Base-by-base conservation (phyloP, 768 basidiomycete genomes). In the Jaapia argillacea region DNA sequence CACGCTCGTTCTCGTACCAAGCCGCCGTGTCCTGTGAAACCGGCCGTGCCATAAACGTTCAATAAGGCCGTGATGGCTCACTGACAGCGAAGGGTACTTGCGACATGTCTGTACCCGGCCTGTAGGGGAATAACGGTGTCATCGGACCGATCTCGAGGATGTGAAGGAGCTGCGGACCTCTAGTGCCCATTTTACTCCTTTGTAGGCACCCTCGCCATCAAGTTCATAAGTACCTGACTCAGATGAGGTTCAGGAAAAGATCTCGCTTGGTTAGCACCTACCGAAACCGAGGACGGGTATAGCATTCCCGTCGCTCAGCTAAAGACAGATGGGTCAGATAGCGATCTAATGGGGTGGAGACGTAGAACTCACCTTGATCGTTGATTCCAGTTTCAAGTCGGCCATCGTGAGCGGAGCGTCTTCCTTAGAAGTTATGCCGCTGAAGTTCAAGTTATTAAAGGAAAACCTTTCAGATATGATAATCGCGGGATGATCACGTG, bases 1-100 rank as follows among this genome's bases (percentile, higher is more conserved):
- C 74, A 38, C 58, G 61, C 56, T 87, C 84, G 60, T 85, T 84
- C 54, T 81, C 78, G 55, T 72, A 72, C 69, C 69, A 72, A 48
- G 65, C 69, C 28, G 70, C 66, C 13, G 66, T 70, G 57, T 72
- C 70, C 70, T 74, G 46, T 20, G 25, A n/a, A n/a, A n/a, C n/a
- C n/a, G n/a, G n/a, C n/a, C n/a, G n/a, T n/a, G n/a, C n/a, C n/a
- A n/a, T n/a, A n/a, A n/a, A n/a, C 5, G 13, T 16, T 35, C 27
- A 6, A 27, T 43, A 48, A n/a, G n/a, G 48, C 51, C 10, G 16
- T 41, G 24, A 39, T 6, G 10, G 24, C 24, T 26, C 23, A 44
- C 45, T 36, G 14, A 18, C n/a, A n/a, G 42, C 28, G 14, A 24
- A 20, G 4, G 41, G 37, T 10, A 21, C 6, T 23, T 20, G 14